Conservation (phyloP, 495 filamentous ascomycete species). For the Podospora didyma region DNA sequence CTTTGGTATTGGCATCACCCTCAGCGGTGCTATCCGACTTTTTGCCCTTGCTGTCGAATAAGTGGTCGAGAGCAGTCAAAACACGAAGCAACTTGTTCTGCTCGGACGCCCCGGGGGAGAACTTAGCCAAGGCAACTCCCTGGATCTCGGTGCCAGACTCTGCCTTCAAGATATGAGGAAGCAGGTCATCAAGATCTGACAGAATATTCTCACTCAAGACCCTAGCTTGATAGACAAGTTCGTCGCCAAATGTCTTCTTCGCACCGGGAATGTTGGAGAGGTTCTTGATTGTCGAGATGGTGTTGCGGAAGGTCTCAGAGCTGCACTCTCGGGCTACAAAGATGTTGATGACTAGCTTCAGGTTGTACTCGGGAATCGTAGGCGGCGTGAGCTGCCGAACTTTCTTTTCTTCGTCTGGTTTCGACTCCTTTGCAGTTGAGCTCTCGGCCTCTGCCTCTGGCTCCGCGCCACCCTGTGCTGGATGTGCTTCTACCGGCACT, state of each 20-base stretch:
- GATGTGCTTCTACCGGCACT: conserved; percentile 16
- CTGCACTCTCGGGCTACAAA: conserved; percentile 93
- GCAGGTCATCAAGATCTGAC: conserved; percentile 77
- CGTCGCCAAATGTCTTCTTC: conserved; percentile 83
- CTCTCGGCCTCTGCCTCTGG: conserved; percentile 33
- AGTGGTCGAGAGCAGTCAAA: conserved; percentile 91
- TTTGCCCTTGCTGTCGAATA: conserved; percentile 73
- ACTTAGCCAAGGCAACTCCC: conserved; percentile 87
- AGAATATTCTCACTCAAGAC: conserved; percentile 78
- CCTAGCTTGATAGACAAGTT: conserved; percentile 83
- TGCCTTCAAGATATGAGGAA: conserved; percentile 81
- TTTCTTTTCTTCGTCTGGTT: conserved; percentile 62
- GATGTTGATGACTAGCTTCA: conserved; percentile 91
- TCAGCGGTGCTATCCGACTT: conserved; percentile 57
- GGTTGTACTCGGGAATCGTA: conserved; percentile 81
- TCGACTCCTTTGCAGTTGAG: conserved; percentile 47
- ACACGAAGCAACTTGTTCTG: conserved; percentile 92
- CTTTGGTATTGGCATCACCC: conserved; percentile 55
- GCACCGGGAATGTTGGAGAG: conserved; percentile 89
- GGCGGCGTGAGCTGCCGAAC: conserved; percentile 71
- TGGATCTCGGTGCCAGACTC: conserved; percentile 90
- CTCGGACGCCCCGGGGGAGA: conserved; percentile 91
- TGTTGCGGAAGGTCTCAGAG: conserved; percentile 94
- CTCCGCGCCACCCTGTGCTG: conserved; percentile 26
- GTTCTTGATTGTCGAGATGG: conserved; percentile 95